Evolutionary conservation across 352 stramenopile genomes (phyloP), one percentile per base, ranked within the genome.

Genomic region (Globisporangium paroecandrum): DNA sequence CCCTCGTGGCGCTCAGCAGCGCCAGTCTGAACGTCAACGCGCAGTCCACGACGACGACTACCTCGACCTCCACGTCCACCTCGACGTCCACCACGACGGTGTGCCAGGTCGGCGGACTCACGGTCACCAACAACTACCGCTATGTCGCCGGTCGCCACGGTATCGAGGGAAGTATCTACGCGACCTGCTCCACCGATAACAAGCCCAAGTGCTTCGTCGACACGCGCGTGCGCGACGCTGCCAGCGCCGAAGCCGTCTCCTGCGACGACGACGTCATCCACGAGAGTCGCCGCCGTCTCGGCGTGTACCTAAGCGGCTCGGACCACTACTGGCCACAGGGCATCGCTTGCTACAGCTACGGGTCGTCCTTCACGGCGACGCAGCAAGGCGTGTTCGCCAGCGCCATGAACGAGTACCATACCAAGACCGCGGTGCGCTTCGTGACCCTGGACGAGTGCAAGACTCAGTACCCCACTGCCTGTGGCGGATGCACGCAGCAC

Each of bases 141-240:
- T 82, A 74, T 73, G 71, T 82, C 65, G 77, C 75, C n/a, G 75
- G 75, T 55, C 56, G 46, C 47, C 64, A 77, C 24, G 67, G 70
- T 13, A 58, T 82, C 51, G 58, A 69, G 47, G 72, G 72, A 18
- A 78, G 70, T 68, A 82, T 82, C 68, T 82, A 82, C 75, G 75
- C 75, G n/a, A 71, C 69, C 53, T 82, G 75, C 36, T 43, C 36
- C 55, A 27, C 47, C n/a, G 62, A 68, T 64, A 63, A 59, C 57
- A 56, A 72, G 43, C 54, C 75, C 24, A 56, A 62, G 49, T 82
- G 75, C 59, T 82, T 73, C 46, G 36, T 73, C 13, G 72, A 82
- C 70, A 76, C 62, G 25, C 72, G 73, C 57, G 70, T 82, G 56
- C 75, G 75, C 5, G 75, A 82, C 64, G 65, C 75, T 29, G 55